Conservation (phyloP, 108 stramenopile genomes). For the Epipyxis sp. region DNA sequence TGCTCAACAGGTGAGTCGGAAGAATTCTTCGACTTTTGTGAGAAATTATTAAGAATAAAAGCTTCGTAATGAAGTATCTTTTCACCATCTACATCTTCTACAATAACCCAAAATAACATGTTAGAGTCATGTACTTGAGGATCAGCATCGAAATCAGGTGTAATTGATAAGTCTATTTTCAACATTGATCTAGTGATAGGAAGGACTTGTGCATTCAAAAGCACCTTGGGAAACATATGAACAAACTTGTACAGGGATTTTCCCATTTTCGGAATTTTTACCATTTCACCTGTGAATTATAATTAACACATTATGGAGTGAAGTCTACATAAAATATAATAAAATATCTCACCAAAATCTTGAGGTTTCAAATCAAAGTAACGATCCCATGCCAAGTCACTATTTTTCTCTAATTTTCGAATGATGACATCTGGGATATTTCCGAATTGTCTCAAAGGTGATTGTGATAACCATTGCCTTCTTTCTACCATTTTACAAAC, state of each 20-base stretch:
- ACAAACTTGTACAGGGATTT: conserved; percentile 90
- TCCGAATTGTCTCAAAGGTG: conserved; percentile 94
- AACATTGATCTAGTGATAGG: conserved; percentile 93
- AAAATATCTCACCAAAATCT: conserved; percentile 94
- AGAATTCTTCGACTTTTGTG: not conserved
- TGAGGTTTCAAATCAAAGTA: conserved; percentile 86
- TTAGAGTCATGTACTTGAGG: conserved; percentile 81
- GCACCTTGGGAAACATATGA: conserved; percentile 88
- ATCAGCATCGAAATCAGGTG: conserved; percentile 83
- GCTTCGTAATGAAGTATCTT: conserved; percentile 89
- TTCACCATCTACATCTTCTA: conserved; percentile 94
- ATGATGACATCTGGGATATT: conserved; percentile 67
- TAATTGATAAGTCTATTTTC: conserved; percentile 79
- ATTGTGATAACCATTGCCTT: conserved; percentile 88
- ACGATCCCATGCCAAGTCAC: conserved; percentile 88
- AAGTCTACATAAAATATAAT: no score
- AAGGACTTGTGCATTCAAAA: conserved; percentile 86
- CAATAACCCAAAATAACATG: conserved; percentile 84
- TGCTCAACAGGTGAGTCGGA: conserved; percentile 58
- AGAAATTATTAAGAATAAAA: conserved; percentile 61
- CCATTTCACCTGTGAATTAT: no score
- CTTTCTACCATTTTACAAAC: conserved; percentile 92
- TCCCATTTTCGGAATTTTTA: conserved; percentile 95
- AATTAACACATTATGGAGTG: no score
- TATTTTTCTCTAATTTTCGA: conserved; percentile 86